These are phyloP conservation scores for Ophiostoma sp. DNA, from an alignment of 2,329 filamentous ascomycete species.

Conservation along the genomic window DNA sequence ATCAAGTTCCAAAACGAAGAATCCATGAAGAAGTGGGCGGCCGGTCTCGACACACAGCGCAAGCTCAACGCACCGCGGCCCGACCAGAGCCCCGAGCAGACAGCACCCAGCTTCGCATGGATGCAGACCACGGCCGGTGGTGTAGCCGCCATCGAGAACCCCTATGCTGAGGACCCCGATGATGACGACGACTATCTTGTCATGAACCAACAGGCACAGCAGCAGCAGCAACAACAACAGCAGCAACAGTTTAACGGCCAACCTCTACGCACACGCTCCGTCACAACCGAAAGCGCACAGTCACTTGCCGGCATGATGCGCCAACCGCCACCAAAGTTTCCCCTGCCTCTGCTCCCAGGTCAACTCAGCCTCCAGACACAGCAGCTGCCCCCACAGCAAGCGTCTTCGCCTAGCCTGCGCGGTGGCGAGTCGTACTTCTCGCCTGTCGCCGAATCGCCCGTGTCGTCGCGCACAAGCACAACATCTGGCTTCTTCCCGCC, in stretches of 20 bases:
- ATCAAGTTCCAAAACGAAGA: constrained; percentile 93
- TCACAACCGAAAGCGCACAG: constrained; percentile 68
- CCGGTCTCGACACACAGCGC: constrained; percentile 74
- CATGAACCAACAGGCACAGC: constrained; percentile 38
- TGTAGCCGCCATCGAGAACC: constrained; percentile 67
- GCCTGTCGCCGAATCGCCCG: constrained; percentile 75
- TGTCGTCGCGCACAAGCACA: constrained; percentile 72
- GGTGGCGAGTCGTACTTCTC: constrained; percentile 91
- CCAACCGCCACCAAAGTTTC: constrained; percentile 70
- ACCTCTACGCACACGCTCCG: constrained; percentile 73
- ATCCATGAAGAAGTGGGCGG: constrained; percentile 88
- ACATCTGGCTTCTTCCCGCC: constrained; percentile 69
- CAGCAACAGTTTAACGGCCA: constrained; percentile 45
- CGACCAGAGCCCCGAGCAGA: constrained; percentile 48
- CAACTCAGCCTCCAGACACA: constrained; percentile 68
- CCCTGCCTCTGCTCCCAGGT: constrained; percentile 57
- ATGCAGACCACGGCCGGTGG: constrained; percentile 63
- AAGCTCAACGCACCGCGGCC: constrained; percentile 58
- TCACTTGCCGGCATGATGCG: constrained; percentile 59
- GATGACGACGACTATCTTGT: constrained; percentile 61
- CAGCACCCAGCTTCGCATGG: constrained; percentile 76
- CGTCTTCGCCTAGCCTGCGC: constrained; percentile 61
- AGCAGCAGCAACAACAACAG: constrained; percentile 34
- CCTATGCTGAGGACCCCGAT: constrained; percentile 68
- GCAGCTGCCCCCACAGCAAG: constrained; percentile 41